Evolutionary conservation across 805 yeast species (phyloP).

Genomic region (Candida tallmaniae): DNA sequence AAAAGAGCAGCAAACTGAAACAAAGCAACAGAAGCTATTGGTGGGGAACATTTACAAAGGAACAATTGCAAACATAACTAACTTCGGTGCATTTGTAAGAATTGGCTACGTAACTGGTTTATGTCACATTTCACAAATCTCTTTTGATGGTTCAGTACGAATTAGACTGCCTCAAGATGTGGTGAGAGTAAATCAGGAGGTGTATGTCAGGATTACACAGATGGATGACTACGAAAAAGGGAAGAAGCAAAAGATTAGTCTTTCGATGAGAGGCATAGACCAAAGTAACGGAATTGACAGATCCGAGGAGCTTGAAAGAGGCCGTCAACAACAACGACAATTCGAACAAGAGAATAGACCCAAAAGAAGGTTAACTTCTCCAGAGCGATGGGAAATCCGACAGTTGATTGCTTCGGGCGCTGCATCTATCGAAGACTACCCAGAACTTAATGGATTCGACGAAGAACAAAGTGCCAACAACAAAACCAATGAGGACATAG

Average conservation of each 20-base stretch:
- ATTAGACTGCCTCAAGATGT: constrained; percentile 57
- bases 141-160: constrained; percentile 38
- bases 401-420: constrained; percentile 82
- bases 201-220: constrained; percentile 54
- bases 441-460: constrained; percentile 42
- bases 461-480: constrained; percentile 16
- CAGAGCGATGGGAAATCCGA: constrained; percentile 86
- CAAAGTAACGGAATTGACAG: constrained; percentile 57
- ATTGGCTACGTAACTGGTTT: constrained; percentile 50
- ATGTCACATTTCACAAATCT: constrained; percentile 72
- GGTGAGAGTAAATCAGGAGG: constrained; percentile 52
- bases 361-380: constrained; percentile 58
- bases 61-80: constrained; percentile 50
- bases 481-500: constrained; percentile 33
- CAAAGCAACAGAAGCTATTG: constrained; percentile 17
- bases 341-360: constrained; percentile 11
- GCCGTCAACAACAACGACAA: constrained; percentile 9
- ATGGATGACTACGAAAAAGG: constrained; percentile 35
- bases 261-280: constrained; percentile 69
- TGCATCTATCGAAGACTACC: constrained; percentile 61
- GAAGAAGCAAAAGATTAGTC: constrained; percentile 36
- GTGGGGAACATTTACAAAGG: constrained; percentile 57
- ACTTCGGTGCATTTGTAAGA: constrained; percentile 77
- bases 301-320: constrained; percentile 15
- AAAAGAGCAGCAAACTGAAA: not conserved